These are phyloP conservation scores for Strobilomyces echinocephalus DNA, from an alignment of 768 basidiomycete species.

Conservation along the genomic window DNA sequence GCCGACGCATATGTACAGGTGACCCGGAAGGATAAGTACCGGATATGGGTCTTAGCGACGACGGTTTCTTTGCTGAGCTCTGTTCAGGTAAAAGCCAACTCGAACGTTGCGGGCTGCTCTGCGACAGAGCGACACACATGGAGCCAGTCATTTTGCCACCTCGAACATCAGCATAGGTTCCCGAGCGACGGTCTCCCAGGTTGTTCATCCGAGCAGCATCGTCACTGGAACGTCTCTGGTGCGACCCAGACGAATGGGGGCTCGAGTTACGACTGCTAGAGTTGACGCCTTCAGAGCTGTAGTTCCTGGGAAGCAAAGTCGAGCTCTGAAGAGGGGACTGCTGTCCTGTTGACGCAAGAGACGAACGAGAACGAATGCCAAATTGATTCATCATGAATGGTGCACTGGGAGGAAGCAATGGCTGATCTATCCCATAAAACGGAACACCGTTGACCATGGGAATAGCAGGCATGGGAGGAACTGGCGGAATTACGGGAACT, in stretches of 20 bases:
- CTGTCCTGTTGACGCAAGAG: slow-evolving; percentile 29
- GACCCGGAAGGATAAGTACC: slow-evolving; percentile 9
- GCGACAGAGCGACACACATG: slow-evolving; percentile 7
- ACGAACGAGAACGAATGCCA: slow-evolving; percentile 37
- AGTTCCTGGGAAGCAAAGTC: slow-evolving; percentile 18
- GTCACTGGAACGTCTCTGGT: slow-evolving; percentile 31
- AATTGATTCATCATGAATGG: slow-evolving; percentile 71
- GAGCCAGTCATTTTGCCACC: slow-evolving; percentile 8
- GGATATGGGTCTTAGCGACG: slow-evolving; percentile 17
- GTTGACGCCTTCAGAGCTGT: slow-evolving; percentile 23
- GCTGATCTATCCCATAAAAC: slow-evolving; percentile 54
- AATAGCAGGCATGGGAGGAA: slow-evolving; percentile 34
- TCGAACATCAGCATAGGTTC: slow-evolving; percentile 17
- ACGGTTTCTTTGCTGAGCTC: slow-evolving; percentile 6
- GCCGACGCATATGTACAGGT: slow-evolving; percentile 14
- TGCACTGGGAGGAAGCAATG: slow-evolving; percentile 65
- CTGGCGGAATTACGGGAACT: slow-evolving; percentile 31
- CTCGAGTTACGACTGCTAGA: slow-evolving; percentile 18
- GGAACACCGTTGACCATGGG: slow-evolving; percentile 36
- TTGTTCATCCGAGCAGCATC: slow-evolving; percentile 21
- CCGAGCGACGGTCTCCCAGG: slow-evolving; percentile 8
- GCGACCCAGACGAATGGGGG: slow-evolving; percentile 16
- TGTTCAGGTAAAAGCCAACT: slow-evolving; percentile 23
- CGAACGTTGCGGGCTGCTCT: slow-evolving; percentile 19
- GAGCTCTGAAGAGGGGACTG: slow-evolving; percentile 24